Percentiles rank a stretch among this genome's conserved stretches.
Conservation (phyloP, 2,329 filamentous ascomycete species). For the Massarina eburnea region DNA sequence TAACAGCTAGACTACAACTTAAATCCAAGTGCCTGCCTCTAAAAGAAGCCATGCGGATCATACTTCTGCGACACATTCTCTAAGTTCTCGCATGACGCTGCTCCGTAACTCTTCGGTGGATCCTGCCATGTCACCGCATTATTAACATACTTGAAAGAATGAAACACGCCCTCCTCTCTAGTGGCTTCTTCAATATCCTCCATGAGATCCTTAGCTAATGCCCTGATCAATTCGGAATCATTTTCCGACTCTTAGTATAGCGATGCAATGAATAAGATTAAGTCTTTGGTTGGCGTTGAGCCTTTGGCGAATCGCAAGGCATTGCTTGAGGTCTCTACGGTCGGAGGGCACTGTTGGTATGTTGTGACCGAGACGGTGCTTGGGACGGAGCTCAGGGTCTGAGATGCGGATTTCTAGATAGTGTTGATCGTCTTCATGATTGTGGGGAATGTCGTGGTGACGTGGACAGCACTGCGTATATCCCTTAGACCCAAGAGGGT, state of each 20-base stretch:
- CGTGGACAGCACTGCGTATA: neutral
- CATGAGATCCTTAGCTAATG: conserved; percentile 17
- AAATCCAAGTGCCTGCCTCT: conserved; percentile 5
- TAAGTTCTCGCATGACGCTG: neutral
- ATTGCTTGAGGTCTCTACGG: neutral
- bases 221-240: neutral
- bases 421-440: conserved; percentile 2
- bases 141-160: conserved; percentile 26
- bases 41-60: conserved; percentile 12
- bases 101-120: conserved; percentile 9
- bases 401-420: neutral
- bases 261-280: neutral
- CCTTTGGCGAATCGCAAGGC: neutral
- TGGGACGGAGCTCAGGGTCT: neutral
- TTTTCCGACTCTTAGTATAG: neutral
- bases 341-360: neutral
- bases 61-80: neutral
- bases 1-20: neutral
- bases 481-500: neutral
- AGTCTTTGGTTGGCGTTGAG: neutral
- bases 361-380: conserved; percentile 1
- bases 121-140: conserved; percentile 18
- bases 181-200: conserved; percentile 19
- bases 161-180: conserved; percentile 16
- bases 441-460: neutral